Base-by-base conservation (phyloP, 78 protist species). In the Planoprotostelium fungivorum region DNA sequence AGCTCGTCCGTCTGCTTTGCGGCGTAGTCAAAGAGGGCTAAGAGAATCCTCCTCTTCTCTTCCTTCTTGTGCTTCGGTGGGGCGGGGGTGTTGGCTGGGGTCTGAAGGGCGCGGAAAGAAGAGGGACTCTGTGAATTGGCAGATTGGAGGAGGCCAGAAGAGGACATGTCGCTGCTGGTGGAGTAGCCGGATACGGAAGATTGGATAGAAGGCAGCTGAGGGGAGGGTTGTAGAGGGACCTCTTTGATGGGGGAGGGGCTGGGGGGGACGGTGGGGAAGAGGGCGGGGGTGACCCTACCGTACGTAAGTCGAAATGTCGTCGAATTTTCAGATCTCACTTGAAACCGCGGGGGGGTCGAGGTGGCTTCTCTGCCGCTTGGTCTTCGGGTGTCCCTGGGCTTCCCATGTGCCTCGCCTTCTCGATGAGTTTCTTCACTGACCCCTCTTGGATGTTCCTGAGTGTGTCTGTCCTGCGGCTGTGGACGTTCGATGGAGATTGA, bases 1-100 rank as follows among this genome's bases (percentile, higher is more conserved):
- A 51, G 5, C 16, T 51, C 73, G 31, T 51, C 73, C 73, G 73
- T 25, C 5, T 5, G 5, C 16, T 16, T 51, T 5, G 73, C 73
- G 31, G 73, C 5, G 16, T 51, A 51, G 5, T 51, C 73, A 51
- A 51, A 51, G 73, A 51, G 73, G 5, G 73, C 73, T 16, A 51
- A 51, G 73, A 51, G 73, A 5, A 16, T 51, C 73, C 16, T 51
- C 16, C 16, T 51, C 31, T 25, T 16, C 31, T 5, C 31, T 51
- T 51, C 16, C 16, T 51, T 5, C 31, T 16, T 5, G 73, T 51
- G 5, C 16, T 51, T 51, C 31, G 73, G 5, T 5, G 73, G 31
- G 5, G 73, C 73, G 73, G 73, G 73, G 73, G 73, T 51, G 73
- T 51, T 51, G 73, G 73, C 73, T 51, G 73, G 73, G 73, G 73